Evolutionary conservation across 2,329 filamentous ascomycete species (phyloP).

Genomic region (Fusarium tanahbumbuense): DNA sequence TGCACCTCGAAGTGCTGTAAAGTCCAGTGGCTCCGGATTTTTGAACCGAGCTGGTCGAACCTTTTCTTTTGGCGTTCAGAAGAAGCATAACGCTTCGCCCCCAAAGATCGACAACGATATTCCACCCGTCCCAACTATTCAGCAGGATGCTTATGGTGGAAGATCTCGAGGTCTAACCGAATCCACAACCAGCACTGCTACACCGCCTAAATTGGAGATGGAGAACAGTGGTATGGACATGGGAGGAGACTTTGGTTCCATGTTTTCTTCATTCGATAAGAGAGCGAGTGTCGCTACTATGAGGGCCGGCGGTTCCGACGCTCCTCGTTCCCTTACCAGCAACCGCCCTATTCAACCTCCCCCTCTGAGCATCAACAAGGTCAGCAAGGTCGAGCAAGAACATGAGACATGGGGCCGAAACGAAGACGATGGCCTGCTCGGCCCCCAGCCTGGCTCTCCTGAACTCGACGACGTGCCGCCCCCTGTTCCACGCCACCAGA

Average conservation of each 20-base stretch:
- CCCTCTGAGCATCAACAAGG: constrained; percentile 61
- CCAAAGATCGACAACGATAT: constrained; percentile 50
- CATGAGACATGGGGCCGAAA: constrained; percentile 65
- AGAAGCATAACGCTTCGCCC: constrained; percentile 57
- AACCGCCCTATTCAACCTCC: constrained; percentile 57
- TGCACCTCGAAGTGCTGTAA: constrained; percentile 57
- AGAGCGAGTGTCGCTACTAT: constrained; percentile 63
- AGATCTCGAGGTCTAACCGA: constrained; percentile 64
- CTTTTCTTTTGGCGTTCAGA: constrained; percentile 69
- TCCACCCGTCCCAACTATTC: constrained; percentile 54
- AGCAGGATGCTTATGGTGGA: constrained; percentile 48
- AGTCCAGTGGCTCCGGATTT: constrained; percentile 63
- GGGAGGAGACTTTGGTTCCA: constrained; percentile 68
- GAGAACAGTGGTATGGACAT: constrained; percentile 62
- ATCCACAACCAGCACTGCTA: constrained; percentile 66
- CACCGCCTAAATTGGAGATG: constrained; percentile 61
- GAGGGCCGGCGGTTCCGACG: constrained; percentile 54
- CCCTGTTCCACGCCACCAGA: constrained; percentile 56
- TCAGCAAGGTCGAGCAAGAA: constrained; percentile 57
- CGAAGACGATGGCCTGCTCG: constrained; percentile 60
- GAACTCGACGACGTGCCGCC: constrained; percentile 55
- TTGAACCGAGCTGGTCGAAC: constrained; percentile 68
- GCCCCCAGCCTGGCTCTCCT: constrained; percentile 53
- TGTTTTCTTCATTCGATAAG: constrained; percentile 68
- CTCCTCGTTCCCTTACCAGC: constrained; percentile 60